Conservation (phyloP, 2,329 filamentous ascomycete species). For the Penicillium paneum region DNA sequence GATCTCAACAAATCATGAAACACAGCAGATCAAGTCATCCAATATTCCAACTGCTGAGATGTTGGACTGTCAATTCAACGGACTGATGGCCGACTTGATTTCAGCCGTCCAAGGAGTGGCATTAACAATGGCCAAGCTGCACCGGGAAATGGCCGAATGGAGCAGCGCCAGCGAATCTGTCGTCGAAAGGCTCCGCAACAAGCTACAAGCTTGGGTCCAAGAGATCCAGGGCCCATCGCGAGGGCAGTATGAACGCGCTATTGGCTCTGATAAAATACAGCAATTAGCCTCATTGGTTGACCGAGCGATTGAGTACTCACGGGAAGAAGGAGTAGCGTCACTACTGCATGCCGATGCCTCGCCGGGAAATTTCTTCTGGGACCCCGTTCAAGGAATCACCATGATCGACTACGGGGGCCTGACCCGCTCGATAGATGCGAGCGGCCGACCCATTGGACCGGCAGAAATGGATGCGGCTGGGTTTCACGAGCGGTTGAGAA, state of each 20-base stretch:
- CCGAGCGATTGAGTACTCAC: background rate
- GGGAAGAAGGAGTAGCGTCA: background rate
- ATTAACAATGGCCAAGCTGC: background rate
- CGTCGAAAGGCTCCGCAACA: background rate
- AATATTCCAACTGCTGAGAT: background rate
- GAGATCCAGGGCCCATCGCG: background rate
- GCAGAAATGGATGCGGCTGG: slow-evolving; percentile 3
- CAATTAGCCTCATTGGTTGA: background rate
- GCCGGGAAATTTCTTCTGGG: background rate
- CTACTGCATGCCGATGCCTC: background rate
- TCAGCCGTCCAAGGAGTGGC: background rate
- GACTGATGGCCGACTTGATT: background rate
- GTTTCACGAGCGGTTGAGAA: slow-evolving; percentile 1
- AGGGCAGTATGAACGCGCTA: background rate
- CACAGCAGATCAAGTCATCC: background rate
- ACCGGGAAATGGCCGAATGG: background rate
- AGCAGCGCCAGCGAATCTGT: background rate
- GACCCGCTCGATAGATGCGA: background rate
- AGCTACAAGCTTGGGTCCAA: background rate
- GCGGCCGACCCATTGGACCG: background rate
- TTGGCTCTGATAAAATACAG: background rate
- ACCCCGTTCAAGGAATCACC: background rate
- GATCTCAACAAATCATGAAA: background rate
- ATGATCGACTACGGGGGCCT: slow-evolving; percentile 1
- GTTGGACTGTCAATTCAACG: background rate